Evolutionary conservation across 768 basidiomycete genomes (phyloP).

Genomic region (Mrakia frigida): DNA sequence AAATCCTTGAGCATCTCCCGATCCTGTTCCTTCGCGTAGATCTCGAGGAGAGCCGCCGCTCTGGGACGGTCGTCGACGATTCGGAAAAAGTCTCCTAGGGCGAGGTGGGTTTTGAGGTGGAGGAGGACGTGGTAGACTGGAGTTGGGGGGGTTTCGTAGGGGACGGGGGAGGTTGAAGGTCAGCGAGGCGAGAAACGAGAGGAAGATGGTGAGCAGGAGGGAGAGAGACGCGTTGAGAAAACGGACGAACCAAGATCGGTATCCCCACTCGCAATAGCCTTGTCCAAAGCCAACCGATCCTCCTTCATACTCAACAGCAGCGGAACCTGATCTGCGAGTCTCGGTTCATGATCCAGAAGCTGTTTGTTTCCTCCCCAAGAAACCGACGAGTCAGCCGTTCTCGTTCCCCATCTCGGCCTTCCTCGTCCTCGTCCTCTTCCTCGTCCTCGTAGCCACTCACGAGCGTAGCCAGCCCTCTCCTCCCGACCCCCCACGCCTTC

Average conservation of each 20-base stretch:
- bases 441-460: conserved; percentile 53
- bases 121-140: conserved; percentile 90
- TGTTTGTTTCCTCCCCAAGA: conserved; percentile 40
- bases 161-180: not conserved
- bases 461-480: conserved; percentile 75
- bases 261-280: conserved; percentile 91
- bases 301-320: conserved; percentile 92
- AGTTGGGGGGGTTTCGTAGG: no score
- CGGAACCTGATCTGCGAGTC: conserved; percentile 87
- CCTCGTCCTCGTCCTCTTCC: not conserved
- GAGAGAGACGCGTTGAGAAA: not conserved
- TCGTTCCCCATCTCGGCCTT: not conserved
- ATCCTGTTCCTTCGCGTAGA: conserved; percentile 63
- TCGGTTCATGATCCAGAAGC: conserved; percentile 85
- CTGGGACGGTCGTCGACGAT: conserved; percentile 66
- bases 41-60: conserved; percentile 37
- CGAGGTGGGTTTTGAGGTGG: conserved; percentile 72
- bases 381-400: no score
- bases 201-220: not conserved
- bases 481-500: conserved; percentile 84
- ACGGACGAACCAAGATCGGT: conserved; percentile 72
- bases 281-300: conserved; percentile 75
- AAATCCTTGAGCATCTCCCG: conserved; percentile 89
- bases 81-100: conserved; percentile 87
- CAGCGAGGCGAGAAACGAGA: not conserved